Percentiles rank a stretch among this genome's conserved stretches.
Conservation (phyloP, 192 early-diverging fungal species). For the Linnemannia elongata region DNA sequence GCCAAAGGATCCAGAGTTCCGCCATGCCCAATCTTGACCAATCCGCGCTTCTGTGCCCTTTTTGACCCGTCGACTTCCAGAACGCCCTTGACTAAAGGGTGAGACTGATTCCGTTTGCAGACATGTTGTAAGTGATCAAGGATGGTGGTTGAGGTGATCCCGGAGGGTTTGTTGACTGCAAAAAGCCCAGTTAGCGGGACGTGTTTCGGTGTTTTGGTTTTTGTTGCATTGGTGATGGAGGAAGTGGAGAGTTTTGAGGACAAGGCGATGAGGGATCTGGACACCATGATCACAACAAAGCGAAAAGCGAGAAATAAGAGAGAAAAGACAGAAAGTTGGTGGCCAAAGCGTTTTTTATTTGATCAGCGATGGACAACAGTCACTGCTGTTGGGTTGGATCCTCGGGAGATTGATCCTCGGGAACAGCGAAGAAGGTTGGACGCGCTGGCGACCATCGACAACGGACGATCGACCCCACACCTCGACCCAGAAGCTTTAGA, state of each 20-base stretch:
- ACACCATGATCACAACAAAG: not conserved
- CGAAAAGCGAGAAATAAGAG: not conserved
- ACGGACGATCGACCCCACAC: not conserved
- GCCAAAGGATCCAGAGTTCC: constrained; percentile 72
- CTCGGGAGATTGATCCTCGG: not conserved
- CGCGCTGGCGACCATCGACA: not conserved
- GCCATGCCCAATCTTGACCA: constrained; percentile 70
- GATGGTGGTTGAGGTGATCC: constrained; percentile 60
- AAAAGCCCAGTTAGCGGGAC: constrained; percentile 58
- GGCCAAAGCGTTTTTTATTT: constrained; percentile 19
- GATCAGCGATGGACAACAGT: not conserved
- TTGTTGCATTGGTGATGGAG: not conserved
- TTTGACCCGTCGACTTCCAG: constrained; percentile 31
- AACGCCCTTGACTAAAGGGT: constrained; percentile 20
- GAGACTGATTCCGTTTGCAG: constrained; percentile 20
- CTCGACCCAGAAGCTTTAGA: not conserved
- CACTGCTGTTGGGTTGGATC: too few species aligned
- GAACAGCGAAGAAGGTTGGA: not conserved
- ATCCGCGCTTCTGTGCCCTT: constrained; percentile 31
- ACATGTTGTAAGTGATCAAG: constrained; percentile 53
- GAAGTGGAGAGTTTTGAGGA: not conserved
- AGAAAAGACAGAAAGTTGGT: not conserved
- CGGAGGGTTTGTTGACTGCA: constrained; percentile 64
- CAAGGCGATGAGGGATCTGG: not conserved
- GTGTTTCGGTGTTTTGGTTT: not conserved